A percentile compares a stretch with the other conserved stretches of the same genome.
These are phyloP conservation scores for Paraglomus occultum DNA, from an alignment of 192 early-diverging fungal species.

Conservation along the genomic window DNA sequence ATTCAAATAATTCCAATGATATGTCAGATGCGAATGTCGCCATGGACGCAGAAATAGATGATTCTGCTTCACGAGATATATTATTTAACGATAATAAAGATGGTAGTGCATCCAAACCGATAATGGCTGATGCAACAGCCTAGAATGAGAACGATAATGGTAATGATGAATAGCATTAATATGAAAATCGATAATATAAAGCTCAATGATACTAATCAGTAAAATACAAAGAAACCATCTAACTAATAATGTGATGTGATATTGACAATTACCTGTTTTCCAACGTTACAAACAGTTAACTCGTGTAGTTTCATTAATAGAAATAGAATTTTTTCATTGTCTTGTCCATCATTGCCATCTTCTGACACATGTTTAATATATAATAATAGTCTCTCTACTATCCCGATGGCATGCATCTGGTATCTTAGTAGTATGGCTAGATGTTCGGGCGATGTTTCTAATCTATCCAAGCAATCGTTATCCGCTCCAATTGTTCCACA, in stretches of 20 bases:
- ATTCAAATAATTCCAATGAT: constrained; percentile 30
- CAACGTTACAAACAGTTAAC: constrained; percentile 23
- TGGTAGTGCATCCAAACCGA: constrained; percentile 30
- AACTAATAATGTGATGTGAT: too few species aligned
- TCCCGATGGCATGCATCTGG: constrained; percentile 24
- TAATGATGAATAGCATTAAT: too few species aligned
- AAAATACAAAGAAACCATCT: too few species aligned
- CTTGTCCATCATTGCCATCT: neutral
- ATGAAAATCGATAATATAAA: too few species aligned
- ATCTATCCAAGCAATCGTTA: constrained; percentile 20
- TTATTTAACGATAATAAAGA: constrained; percentile 23
- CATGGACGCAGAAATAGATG: neutral
- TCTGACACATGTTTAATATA: constrained; percentile 5
- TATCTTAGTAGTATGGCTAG: constrained; percentile 24
- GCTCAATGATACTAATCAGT: too few species aligned
- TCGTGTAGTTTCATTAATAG: constrained; percentile 27
- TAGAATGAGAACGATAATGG: neutral
- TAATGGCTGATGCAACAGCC: constrained; percentile 30
- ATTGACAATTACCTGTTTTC: constrained; percentile 22
- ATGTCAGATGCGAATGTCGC: constrained; percentile 6
- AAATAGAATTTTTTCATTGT: constrained; percentile 5
- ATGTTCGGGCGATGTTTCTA: constrained; percentile 21
- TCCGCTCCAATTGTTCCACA: constrained; percentile 27
- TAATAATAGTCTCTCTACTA: constrained; percentile 26
- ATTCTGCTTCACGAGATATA: neutral